Evolutionary conservation across 345 rosid species (phyloP), one percentile per base, ranked within the genome.

Genomic region (Citrus reticulata): DNA sequence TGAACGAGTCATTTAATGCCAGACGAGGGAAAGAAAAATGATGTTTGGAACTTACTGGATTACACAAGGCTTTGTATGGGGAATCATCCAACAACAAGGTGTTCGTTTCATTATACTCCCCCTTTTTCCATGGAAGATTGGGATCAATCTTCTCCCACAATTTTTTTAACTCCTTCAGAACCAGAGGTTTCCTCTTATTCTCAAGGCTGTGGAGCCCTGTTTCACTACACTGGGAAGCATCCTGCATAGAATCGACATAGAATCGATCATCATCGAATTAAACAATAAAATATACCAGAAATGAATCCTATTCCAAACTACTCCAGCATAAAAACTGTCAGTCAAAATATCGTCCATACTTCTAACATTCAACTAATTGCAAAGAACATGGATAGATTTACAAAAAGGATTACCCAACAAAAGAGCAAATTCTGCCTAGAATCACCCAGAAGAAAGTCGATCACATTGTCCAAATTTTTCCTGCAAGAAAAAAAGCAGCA

Each of bases 71-170:
- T 79, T 95, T 96, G 81, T 96, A 86, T 1, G 97, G 97, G 42
- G 97, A 94, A 83, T 95, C 99, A 70, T 94, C 98, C 83, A 94
- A 61, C 78, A 94, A 73, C 73, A 93, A 81, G 7, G 99, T 96
- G 84, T 96, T 94, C 67, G 91, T 84, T 83, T 90, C 93, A 79
- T 90, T 81, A 60, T 85, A 96, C 78, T 84, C 86, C 39, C 87
- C 90, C 72, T 82, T 89, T 80, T 85, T 84, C 91, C 93, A 91
- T 37, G 91, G 88, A 51, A 86, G 80, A 64, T 80, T 62, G 58
- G 86, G 80, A 51, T 83, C 90, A 27, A 78, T 64, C 79, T 84
- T 83, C 55, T 90, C 82, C 97, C 98, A 95, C 61, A 93, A 79
- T 68, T 74, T 86, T 76, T 83, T 86, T 64, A 96, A 88, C 76